These are phyloP conservation scores for Nakazawaea holstii DNA, from an alignment of 805 yeast species.

Conservation along the genomic window DNA sequence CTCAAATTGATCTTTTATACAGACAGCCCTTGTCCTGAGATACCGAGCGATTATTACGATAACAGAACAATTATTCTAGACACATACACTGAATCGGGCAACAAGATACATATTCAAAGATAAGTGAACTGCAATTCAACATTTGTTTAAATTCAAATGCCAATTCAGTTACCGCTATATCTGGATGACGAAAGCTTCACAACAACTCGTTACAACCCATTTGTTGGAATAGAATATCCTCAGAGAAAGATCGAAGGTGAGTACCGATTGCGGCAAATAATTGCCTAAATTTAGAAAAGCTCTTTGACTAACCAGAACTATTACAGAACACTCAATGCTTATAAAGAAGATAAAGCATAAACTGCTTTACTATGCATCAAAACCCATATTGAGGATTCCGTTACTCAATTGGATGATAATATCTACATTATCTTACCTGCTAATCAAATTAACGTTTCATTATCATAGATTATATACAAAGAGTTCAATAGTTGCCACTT, in stretches of 20 bases:
- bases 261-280: neutral
- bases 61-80: too few relatives aligned
- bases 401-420: conserved; percentile 51
- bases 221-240: conserved; percentile 6
- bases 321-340: neutral
- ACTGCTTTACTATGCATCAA: neutral
- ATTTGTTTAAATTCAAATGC: conserved; percentile 1
- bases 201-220: conserved; percentile 6
- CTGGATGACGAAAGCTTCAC: conserved; percentile 1
- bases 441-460: conserved; percentile 48
- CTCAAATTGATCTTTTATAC: too few relatives aligned
- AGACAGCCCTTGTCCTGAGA: too few relatives aligned
- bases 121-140: too few relatives aligned
- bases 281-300: neutral
- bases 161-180: conserved; percentile 10
- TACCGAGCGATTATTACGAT: too few relatives aligned
- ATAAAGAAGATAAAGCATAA: conserved; percentile 1
- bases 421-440: conserved; percentile 38
- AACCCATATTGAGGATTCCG: conserved; percentile 35
- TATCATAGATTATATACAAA: conserved; percentile 58
- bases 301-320: neutral
- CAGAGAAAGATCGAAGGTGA: neutral
- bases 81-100: too few relatives aligned
- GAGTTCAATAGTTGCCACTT: conserved; percentile 70
- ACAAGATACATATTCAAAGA: too few relatives aligned